Base-by-base conservation (phyloP, 2,329 filamentous ascomycete genomes). In the Xylariaceae sp. region DNA sequence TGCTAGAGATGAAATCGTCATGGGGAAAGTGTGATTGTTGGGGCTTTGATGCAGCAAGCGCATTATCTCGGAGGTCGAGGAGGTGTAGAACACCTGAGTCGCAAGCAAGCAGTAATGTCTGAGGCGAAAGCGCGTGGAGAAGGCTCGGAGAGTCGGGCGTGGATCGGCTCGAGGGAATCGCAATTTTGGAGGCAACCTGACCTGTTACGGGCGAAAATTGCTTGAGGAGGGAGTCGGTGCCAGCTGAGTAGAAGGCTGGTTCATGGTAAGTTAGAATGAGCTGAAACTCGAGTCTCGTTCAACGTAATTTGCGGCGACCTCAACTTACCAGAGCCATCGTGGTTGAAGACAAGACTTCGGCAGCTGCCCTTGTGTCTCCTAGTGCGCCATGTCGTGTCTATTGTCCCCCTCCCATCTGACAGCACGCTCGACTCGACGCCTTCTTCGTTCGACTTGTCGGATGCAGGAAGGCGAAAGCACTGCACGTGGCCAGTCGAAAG, bases 281-380 rank as follows among this genome's bases (percentile, higher is more conserved):
- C n/a, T n/a, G n/a, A n/a, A n/a, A n/a, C n/a, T n/a, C n/a, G n/a
- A n/a, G 9, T 32, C 30, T n/a, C 30, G 15, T 29, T 7, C 13
- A 32, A 15, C 30, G 30, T 13, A 7, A 6, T 7, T 32, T n/a
- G 17, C 8, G 34, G 19, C 26, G 12, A 24, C 34, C 13, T 6
- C 22, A 12, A 81, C 67, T 74, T 65, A 72, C 83, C 74, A 50
- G 78, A 70, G 13, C 91, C 93, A 61, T 96, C 90, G 43, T 80
- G 65, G 50, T 81, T 84, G 66, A 90, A 97, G 4, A 76, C 81
- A 41, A 97, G 68, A 45, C 81, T 83, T 39, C 93, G 78, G 61
- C 91, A 97, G 73, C 89, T 96, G 11, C 89, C 91, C 71, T 95
- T 95, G 69, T 98, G 93, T 47, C 93, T 78, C 52, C 83, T 76